phyloP scores from a whole-genome alignment of 352 stramenopile genomes.

The Phytophthora sojae region DNA sequence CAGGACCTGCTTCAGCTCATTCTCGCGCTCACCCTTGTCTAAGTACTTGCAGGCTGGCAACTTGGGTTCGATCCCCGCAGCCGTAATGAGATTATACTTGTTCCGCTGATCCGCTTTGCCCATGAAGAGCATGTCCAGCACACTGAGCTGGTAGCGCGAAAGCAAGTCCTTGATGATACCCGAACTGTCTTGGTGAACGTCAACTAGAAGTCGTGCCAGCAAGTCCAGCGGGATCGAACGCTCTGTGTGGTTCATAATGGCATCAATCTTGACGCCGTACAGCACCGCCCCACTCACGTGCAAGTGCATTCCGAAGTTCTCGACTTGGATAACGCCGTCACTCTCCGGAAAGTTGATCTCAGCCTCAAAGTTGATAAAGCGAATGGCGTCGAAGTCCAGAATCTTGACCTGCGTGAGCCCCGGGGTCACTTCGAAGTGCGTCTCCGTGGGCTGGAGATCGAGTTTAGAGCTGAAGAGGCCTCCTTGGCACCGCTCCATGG shows the following conservation, averaged over 20 bases:
- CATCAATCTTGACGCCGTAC: constrained; percentile 93
- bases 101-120: constrained; percentile 93
- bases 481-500: constrained; percentile 96
- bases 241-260: constrained; percentile 97
- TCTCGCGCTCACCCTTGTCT: constrained; percentile 97
- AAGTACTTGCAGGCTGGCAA: constrained; percentile 97
- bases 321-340: constrained; percentile 94
- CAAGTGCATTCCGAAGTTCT: constrained; percentile 95
- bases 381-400: constrained; percentile 97
- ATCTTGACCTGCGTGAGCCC: constrained; percentile 97
- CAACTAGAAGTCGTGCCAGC: constrained; percentile 95
- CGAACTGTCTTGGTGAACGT: constrained; percentile 97
- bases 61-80: constrained; percentile 96
- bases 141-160: constrained; percentile 95
- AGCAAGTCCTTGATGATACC: constrained; percentile 96
- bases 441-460: constrained; percentile 86
- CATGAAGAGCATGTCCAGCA: constrained; percentile 97
- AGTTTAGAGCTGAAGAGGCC: constrained; percentile 96
- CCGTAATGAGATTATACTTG: constrained; percentile 98
- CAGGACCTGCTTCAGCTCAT: constrained; percentile 97
- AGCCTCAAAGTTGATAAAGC: constrained; percentile 98
- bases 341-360: constrained; percentile 97
- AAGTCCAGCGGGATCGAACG: constrained; percentile 96
- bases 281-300: constrained; percentile 78
- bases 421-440: constrained; percentile 88